phyloP scores from a whole-genome alignment of 2,329 filamentous ascomycete species.

The Myriosclerotinia curreyana region DNA sequence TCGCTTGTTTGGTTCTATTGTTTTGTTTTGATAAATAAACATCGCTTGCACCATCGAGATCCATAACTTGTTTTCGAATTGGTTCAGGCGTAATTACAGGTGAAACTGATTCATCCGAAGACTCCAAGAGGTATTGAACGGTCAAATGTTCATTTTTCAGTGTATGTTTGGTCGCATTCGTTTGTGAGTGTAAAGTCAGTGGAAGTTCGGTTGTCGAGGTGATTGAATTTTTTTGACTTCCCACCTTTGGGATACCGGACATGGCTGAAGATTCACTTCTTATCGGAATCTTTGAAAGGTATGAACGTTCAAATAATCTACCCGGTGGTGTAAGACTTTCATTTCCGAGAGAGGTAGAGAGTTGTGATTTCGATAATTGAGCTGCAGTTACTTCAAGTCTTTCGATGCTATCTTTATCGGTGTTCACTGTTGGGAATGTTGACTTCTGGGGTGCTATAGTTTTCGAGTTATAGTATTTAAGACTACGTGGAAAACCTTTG shows the following conservation, averaged over 20 bases:
- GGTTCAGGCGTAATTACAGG: not conserved
- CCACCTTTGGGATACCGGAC: not conserved
- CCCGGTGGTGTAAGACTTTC: not conserved
- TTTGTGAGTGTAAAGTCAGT: not conserved
- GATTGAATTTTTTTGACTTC: not conserved
- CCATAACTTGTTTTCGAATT: not conserved
- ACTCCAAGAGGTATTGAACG: not conserved
- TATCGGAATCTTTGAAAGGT: not conserved
- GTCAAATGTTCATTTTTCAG: not conserved
- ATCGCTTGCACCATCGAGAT: slow-evolving; percentile 17
- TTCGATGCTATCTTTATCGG: not conserved
- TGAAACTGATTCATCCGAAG: not conserved
- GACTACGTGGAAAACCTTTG: not conserved
- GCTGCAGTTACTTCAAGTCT: not conserved
- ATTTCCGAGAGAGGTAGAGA: not conserved
- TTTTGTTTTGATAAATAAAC: slow-evolving; percentile 12
- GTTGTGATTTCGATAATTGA: not conserved
- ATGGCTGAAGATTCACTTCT: not conserved
- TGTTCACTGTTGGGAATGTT: too few relatives aligned
- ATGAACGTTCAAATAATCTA: slow-evolving; percentile 13
- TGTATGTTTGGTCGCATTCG: not conserved
- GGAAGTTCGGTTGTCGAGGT: slow-evolving; percentile 1
- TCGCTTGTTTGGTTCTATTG: slow-evolving; percentile 12
- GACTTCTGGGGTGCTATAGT: not conserved
- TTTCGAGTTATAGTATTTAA: not conserved